These are phyloP conservation scores for Phytopythium oedochilum DNA, from an alignment of 352 stramenopile species.

Conservation along the genomic window DNA sequence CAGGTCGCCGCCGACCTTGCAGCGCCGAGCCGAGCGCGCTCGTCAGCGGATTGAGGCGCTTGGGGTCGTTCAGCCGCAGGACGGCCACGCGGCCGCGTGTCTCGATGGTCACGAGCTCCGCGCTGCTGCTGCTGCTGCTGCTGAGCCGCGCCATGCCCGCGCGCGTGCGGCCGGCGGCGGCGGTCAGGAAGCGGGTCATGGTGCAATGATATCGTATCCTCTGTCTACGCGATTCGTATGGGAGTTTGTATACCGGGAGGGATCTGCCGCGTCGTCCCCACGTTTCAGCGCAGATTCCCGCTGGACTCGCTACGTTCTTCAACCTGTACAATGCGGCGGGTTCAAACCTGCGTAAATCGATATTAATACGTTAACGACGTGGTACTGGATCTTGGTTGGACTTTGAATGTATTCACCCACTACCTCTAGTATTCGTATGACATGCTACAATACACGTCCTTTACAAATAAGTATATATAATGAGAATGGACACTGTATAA, in stretches of 20 bases:
- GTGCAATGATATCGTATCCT: background rate
- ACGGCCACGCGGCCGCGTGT: conserved; percentile 39
- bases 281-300: background rate
- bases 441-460: too few relatives aligned
- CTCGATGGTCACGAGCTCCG: conserved; percentile 43
- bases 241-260: background rate
- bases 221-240: background rate
- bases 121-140: background rate
- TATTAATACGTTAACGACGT: background rate
- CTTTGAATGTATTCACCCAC: background rate
- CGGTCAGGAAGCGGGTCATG: background rate
- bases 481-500: too few relatives aligned
- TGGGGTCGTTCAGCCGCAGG: conserved; percentile 68
- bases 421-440: background rate
- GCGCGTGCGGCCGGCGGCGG: background rate
- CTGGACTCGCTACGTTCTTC: background rate
- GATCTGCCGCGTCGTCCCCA: background rate
- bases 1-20: conserved; percentile 21
- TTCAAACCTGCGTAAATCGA: background rate
- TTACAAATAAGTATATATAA: too few relatives aligned
- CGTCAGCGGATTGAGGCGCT: conserved; percentile 87
- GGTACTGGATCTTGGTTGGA: background rate
- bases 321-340: background rate
- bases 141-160: background rate
- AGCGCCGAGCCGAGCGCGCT: conserved; percentile 70